Percentiles rank a stretch among this genome's conserved stretches.
These are phyloP conservation scores for Picochlorum sp. DNA, from an alignment of 139 green algal genomes.

Conservation along the genomic window DNA sequence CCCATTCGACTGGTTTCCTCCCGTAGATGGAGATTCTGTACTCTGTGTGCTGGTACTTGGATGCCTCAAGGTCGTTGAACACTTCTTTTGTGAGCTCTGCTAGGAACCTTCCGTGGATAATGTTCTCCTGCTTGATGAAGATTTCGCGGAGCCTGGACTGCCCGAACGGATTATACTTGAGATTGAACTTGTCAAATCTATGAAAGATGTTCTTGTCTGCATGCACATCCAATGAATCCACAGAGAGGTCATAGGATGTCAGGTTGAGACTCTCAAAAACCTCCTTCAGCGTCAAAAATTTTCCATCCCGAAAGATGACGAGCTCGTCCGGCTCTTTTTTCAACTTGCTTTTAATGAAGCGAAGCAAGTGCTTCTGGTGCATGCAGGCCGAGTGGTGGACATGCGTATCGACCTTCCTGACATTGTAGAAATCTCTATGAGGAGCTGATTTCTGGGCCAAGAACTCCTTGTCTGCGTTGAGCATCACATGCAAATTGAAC, in stretches of 20 bases:
- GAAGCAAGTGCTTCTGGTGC: constrained; percentile 99
- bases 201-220: constrained; percentile 99
- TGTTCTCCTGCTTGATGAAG: constrained; percentile 99
- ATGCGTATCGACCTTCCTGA: constrained; percentile 86
- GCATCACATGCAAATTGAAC: constrained; percentile 96
- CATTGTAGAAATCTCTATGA: constrained; percentile 99
- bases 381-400: constrained; percentile 97
- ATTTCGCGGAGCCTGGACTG: constrained; percentile 94
- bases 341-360: constrained; percentile 99
- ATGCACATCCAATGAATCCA: constrained; percentile 98
- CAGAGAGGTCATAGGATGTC: constrained; percentile 89
- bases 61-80: constrained; percentile 65
- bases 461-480: constrained; percentile 98
- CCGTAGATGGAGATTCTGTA: constrained; percentile 85
- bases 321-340: constrained; percentile 96
- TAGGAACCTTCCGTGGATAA: constrained; percentile 88
- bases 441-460: constrained; percentile 91
- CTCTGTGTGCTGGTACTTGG: constrained; percentile 93
- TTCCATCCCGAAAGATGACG: constrained; percentile 86
- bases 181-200: constrained; percentile 91
- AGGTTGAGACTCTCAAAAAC: constrained; percentile 71
- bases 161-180: constrained; percentile 99
- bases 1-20: constrained; percentile 85
- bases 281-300: constrained; percentile 87
- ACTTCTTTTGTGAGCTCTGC: constrained; percentile 96